Conservation (phyloP, 192 early-diverging fungal species). For the Coemansia sp. region DNA sequence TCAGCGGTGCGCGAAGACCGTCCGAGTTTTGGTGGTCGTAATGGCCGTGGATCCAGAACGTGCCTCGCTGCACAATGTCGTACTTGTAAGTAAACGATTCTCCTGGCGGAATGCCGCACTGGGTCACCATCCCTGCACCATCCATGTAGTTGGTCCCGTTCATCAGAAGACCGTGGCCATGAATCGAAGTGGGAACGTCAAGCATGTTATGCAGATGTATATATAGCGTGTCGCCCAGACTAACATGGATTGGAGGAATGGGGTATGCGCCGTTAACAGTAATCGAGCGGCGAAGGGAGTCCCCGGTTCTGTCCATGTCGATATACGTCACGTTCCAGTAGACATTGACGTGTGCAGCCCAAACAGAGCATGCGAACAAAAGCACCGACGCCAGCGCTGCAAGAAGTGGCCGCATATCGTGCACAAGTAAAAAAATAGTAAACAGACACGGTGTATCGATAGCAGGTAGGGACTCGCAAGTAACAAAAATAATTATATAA, state of each 20-base stretch:
- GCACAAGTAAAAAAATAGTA: neutral
- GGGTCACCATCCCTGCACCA: conserved; percentile 63
- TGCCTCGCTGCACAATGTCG: conserved; percentile 64
- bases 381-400: neutral
- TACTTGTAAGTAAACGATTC: conserved; percentile 65
- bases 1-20: conserved; percentile 69
- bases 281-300: neutral
- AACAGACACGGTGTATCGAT: too few species aligned
- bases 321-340: conserved; percentile 5
- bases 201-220: conserved; percentile 54
- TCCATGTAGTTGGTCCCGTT: conserved; percentile 65
- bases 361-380: neutral
- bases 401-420: neutral
- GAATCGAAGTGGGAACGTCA: conserved; percentile 57
- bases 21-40: conserved; percentile 68
- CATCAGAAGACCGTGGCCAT: conserved; percentile 76
- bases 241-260: conserved; percentile 35
- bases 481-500: too few species aligned
- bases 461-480: too few species aligned
- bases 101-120: conserved; percentile 69
- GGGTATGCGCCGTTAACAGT: conserved; percentile 59
- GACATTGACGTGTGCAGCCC: conserved; percentile 1
- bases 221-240: conserved; percentile 20
- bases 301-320: neutral
- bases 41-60: conserved; percentile 78